Percentiles rank a stretch among this genome's conserved stretches.
phyloP scores from a whole-genome alignment of 176 grass and related monocot species.

The Oryza nivara region DNA sequence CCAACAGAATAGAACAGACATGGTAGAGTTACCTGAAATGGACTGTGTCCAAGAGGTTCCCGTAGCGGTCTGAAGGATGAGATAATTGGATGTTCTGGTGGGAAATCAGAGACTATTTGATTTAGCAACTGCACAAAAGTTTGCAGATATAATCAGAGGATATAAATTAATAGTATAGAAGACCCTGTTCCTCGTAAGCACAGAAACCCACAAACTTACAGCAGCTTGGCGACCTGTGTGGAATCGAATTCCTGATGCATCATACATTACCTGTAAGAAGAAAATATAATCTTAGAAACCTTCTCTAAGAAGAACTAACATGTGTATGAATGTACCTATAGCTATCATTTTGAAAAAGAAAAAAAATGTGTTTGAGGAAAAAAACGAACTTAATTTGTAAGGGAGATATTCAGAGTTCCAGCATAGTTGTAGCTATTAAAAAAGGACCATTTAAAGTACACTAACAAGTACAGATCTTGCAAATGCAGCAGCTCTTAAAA shows the following conservation, averaged over 20 bases:
- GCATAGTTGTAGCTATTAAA: background rate
- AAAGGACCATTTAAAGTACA: slow-evolving; percentile 6
- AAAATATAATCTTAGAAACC: slow-evolving; percentile 21
- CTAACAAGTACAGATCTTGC: background rate
- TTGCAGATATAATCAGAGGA: slow-evolving; percentile 23
- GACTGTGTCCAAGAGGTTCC: slow-evolving; percentile 92
- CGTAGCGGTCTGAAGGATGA: slow-evolving; percentile 79
- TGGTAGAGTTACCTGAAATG: slow-evolving; percentile 75
- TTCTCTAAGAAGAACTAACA: background rate
- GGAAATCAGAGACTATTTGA: slow-evolving; percentile 95
- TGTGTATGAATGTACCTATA: slow-evolving; percentile 27
- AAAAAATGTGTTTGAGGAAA: background rate
- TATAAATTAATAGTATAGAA: slow-evolving; percentile 16
- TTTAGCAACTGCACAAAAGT: slow-evolving; percentile 80
- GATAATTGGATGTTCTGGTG: slow-evolving; percentile 79
- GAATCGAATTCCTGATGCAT: slow-evolving; percentile 91
- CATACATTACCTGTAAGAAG: slow-evolving; percentile 91
- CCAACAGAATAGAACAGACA: slow-evolving; percentile 27
- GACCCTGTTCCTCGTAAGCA: background rate
- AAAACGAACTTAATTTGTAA: background rate
- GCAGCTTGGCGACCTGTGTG: slow-evolving; percentile 98
- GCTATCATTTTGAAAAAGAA: slow-evolving; percentile 8
- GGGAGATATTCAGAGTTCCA: background rate
- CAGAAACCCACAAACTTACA: slow-evolving; percentile 53
- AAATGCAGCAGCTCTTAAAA: background rate